Evolutionary conservation across 306 rosid genomes (phyloP), one percentile per base, ranked within the genome.

Genomic region (Quercus gilva): DNA sequence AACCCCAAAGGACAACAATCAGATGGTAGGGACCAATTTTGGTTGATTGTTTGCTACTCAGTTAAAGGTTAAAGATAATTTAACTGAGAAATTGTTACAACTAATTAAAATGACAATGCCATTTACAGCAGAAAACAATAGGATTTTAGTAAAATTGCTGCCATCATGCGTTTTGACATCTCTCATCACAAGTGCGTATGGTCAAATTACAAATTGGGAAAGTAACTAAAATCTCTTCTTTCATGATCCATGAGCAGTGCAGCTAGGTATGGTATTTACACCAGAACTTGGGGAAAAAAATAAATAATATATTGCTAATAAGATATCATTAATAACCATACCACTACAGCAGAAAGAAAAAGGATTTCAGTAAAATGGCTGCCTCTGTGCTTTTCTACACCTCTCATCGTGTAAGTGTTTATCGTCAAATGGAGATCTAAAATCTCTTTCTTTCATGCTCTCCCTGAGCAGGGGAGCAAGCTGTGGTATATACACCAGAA

Each of bases 401-500:
- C 53, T 49, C 53, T 1, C 17, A 49, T 49, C 53, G 5, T 13
- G 15, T 3, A 49, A 49, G 53, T 49, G 53, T 49, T 49, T 10
- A 49, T 49, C 4, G 53, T 49, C 53, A 49, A 49, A 49, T 49
- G 53, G 53, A 13, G 14, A 49, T 10, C 53, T 49, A 49, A 49
- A 41, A 41, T 41, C 45, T 41, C 45, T 41, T 8, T 49, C 17
- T 88, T 80, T 84, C 51, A 29, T 80, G 86, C 90, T 86, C 90
- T 86, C 84, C 76, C 35, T 75, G 53, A 64, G 81, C 37, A 56
- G 29, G 31, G 88, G 88, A 85, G 90, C 87, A 15, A 37, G 84
- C 92, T 80, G 82, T 81, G 90, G 72, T 85, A 92, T 90, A 69
- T 92, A 92, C 96, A 88, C 80, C 83, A 52, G 88, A 87, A 76